Conservation (phyloP, 2,329 filamentous ascomycete species). For the Cylindrodendrum hubeiense region DNA sequence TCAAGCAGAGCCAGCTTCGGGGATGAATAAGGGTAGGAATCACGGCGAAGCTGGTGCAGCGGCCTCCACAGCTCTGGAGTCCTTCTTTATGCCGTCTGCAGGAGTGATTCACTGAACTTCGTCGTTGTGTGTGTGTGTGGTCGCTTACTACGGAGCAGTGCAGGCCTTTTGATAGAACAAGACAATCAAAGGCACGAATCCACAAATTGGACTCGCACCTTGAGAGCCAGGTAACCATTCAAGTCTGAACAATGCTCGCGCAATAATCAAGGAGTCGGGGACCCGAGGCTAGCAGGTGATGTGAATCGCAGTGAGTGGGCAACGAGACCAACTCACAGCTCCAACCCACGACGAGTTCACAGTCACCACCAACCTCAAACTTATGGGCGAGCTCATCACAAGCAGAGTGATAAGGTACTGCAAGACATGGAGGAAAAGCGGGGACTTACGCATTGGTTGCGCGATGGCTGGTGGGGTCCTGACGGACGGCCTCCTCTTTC, state of each 20-base stretch:
- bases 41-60: not conserved
- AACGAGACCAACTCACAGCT: not conserved
- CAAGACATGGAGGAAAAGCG: constrained; percentile 25
- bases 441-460: constrained; percentile 82
- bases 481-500: constrained; percentile 79
- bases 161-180: not conserved
- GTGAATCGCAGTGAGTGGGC: not conserved
- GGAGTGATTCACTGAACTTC: constrained; percentile 21
- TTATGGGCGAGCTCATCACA: not conserved
- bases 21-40: not conserved
- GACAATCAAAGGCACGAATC: not conserved
- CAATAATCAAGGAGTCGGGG: not conserved
- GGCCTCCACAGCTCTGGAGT: not conserved
- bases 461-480: constrained; percentile 78
- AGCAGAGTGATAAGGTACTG: not conserved
- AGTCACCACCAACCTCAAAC: not conserved
- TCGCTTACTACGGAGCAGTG: not conserved
- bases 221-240: not conserved
- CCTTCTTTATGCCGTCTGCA: not conserved
- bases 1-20: not conserved
- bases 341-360: not conserved
- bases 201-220: not conserved
- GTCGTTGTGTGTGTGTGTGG: not conserved
- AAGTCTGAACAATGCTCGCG: not conserved
- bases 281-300: not conserved